Conservation (phyloP, 2,329 filamentous ascomycete species). For the Rachicladosporium sp. region DNA sequence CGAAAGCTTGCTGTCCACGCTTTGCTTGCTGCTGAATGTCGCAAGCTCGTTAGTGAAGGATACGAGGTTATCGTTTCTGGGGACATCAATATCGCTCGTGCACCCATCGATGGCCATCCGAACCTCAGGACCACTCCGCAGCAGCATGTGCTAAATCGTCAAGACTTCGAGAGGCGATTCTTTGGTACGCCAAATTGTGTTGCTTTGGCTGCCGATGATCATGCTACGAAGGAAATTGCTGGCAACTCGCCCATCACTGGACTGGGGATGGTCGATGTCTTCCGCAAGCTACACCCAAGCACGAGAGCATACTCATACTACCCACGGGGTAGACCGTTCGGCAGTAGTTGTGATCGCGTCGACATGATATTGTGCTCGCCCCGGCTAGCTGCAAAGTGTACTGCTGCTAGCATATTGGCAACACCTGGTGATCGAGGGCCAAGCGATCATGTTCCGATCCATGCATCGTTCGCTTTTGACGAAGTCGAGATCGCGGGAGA, state of each 20-base stretch:
- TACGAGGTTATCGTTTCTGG: constrained; percentile 38
- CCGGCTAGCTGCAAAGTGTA: constrained; percentile 25
- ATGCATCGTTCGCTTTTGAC: constrained; percentile 18
- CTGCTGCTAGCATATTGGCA: constrained; percentile 29
- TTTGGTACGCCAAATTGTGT: constrained; percentile 20
- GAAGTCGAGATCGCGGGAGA: too few species aligned
- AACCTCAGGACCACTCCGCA: constrained; percentile 32
- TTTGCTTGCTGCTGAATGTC: constrained; percentile 33
- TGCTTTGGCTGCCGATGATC: neutral
- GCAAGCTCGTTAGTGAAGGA: constrained; percentile 28
- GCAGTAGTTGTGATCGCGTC: constrained; percentile 41
- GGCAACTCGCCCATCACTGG: constrained; percentile 2
- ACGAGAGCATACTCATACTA: constrained; percentile 40
- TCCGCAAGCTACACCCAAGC: constrained; percentile 32
- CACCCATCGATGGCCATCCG: constrained; percentile 34
- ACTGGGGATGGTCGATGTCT: constrained; percentile 34
- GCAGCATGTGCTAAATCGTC: constrained; percentile 39
- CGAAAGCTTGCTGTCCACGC: constrained; percentile 39
- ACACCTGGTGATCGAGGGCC: constrained; percentile 34
- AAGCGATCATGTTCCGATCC: constrained; percentile 44
- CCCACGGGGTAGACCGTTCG: constrained; percentile 32
- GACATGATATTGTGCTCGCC: constrained; percentile 39
- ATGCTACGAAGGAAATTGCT: constrained; percentile 4
- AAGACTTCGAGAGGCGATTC: constrained; percentile 39
- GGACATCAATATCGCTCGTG: constrained; percentile 41